Conservation (phyloP, 1,139 yeast species). For the Geotrichum siamense region DNA sequence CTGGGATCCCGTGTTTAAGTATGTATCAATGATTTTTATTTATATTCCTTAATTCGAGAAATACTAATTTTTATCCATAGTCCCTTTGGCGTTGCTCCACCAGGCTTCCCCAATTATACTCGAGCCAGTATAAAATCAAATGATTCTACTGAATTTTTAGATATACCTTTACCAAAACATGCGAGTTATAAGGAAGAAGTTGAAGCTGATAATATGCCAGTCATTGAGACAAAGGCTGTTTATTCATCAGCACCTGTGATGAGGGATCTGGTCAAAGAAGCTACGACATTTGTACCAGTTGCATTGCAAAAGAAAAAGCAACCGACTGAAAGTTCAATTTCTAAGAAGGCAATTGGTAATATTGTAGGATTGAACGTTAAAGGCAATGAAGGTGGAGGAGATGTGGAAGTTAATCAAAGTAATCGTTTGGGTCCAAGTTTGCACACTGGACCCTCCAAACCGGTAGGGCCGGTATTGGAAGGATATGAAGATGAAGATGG, state of each 20-base stretch:
- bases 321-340: neutral
- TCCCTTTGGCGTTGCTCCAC: slow-evolving; percentile 28
- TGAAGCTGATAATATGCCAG: slow-evolving; percentile 10
- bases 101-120: slow-evolving; percentile 22
- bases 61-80: slow-evolving; percentile 15
- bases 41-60: neutral
- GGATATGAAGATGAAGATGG: slow-evolving; percentile 9
- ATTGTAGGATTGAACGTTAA: neutral
- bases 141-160: slow-evolving; percentile 21
- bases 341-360: neutral
- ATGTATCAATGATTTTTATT: neutral
- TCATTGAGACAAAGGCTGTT: slow-evolving; percentile 22
- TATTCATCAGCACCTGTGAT: slow-evolving; percentile 27
- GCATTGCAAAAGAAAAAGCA: slow-evolving; percentile 19
- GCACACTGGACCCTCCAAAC: too few species aligned
- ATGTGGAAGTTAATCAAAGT: neutral
- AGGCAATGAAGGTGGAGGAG: neutral
- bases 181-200: slow-evolving; percentile 3
- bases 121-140: slow-evolving; percentile 7
- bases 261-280: slow-evolving; percentile 25
- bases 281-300: slow-evolving; percentile 24
- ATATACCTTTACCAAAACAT: slow-evolving; percentile 25
- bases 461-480: slow-evolving; percentile 10
- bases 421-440: neutral
- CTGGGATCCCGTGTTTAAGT: slow-evolving; percentile 26